Evolutionary conservation across 305 asterid genomes (phyloP), one percentile per base, ranked within the genome.

Genomic region (Rubia tinctorum): DNA sequence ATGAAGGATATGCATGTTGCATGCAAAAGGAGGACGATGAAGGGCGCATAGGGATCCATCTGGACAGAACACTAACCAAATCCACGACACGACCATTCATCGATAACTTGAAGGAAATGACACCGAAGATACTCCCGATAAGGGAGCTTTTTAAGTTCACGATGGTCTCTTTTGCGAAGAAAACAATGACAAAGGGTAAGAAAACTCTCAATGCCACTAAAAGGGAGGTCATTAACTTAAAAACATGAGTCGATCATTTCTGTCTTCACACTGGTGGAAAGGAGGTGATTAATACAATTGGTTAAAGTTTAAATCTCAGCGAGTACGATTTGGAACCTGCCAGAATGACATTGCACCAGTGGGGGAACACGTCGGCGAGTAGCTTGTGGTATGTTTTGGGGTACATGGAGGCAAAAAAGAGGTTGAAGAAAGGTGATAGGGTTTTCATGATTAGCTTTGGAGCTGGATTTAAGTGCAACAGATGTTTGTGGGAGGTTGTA

Each of bases 251-350:
- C 27, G 92, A 89, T 30, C 98, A 93, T 64, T 89, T 92, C 44
- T 92, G 98, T 65, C 63, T 92, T 1, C 98, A 92, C 68, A 88
- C 98, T 0, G 98, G 98, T 0, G 98, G 98, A 18, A 92, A 92
- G 71, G 98, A 96, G 12, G 98, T 92, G 55, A 92, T 92, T 18
- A 92, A 92, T 51, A 90, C 91, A 7, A 76, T 92, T 5, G 95
- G 83, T 44, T 71, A 80, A 80, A 90, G 62, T 37, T 27, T 92
- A 34, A 77, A 80, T 1, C 10, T 92, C 40, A 82, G 71, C 0
- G 96, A 90, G 67, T 74, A 77, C 15, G 98, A 92, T 30, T 82
- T 91, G 15, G 97, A 91, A 76, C 97, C 97, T 7, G 91, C 97
- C 4, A 62, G 97, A 66, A 91, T 92, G 98, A 92, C 98, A 20